Evolutionary conservation across 2,329 filamentous ascomycete species (phyloP).

Genomic region (Pestalotiopsis sp.): DNA sequence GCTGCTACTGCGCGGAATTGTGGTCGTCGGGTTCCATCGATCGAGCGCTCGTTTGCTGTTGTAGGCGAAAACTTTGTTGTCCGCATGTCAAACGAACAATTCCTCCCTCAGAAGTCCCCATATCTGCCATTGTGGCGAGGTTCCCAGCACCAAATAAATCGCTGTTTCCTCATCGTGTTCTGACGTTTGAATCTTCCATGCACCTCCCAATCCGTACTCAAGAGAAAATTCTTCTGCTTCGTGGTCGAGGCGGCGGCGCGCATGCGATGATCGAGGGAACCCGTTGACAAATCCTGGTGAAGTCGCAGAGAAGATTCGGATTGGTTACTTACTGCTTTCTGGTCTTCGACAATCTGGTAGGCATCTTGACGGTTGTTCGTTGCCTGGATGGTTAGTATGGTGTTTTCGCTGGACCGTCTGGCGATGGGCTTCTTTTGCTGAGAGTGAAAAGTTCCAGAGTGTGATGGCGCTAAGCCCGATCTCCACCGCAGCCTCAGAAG

Average conservation of each 20-base stretch:
- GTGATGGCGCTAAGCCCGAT: slow-evolving; percentile 7
- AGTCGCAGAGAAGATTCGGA: slow-evolving; percentile 30
- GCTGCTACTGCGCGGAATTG: neutral
- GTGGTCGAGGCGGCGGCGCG: neutral
- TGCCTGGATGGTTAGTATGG: slow-evolving; percentile 28
- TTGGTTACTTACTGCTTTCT: slow-evolving; percentile 68
- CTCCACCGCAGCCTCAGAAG: neutral
- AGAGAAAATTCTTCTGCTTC: neutral
- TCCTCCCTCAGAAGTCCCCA: slow-evolving; percentile 15
- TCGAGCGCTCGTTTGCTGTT: neutral
- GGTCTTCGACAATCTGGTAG: slow-evolving; percentile 76
- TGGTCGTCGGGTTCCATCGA: neutral
- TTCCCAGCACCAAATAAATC: neutral
- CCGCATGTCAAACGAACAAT: neutral
- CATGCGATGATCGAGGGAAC: slow-evolving; percentile 1
- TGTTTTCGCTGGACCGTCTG: slow-evolving; percentile 21
- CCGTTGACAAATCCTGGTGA: neutral
- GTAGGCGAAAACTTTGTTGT: neutral
- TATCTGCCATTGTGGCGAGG: neutral
- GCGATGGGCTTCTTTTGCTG: slow-evolving; percentile 19
- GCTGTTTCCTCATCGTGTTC: neutral
- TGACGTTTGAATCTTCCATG: neutral
- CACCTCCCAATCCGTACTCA: neutral
- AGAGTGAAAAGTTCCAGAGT: slow-evolving; percentile 11
- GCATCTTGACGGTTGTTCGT: slow-evolving; percentile 58